Percentiles rank a stretch among this genome's conserved stretches.
Evolutionary conservation across 495 filamentous ascomycete genomes (phyloP).

Genomic region (Corynascus novoguineensis): DNA sequence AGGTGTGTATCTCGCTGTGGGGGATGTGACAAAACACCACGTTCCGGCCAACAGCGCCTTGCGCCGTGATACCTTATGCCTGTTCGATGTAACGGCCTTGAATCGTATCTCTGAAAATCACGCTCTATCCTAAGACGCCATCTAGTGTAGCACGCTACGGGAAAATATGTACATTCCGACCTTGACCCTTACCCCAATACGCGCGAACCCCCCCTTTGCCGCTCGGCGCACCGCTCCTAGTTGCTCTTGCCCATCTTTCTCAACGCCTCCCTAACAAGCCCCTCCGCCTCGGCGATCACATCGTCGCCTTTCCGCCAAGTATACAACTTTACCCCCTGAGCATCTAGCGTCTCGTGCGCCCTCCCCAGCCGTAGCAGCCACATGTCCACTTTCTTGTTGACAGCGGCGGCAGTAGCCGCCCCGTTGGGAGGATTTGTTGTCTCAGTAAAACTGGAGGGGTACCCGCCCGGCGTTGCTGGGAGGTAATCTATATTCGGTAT

Average conservation of each 20-base stretch:
- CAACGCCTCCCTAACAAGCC: conserved; percentile 42
- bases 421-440: conserved; percentile 6
- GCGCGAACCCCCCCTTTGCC: neutral
- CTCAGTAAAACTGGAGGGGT: neutral
- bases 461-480: conserved; percentile 6
- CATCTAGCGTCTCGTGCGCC: conserved; percentile 64
- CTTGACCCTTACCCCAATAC: neutral
- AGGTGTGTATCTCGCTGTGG: neutral
- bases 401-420: conserved; percentile 7
- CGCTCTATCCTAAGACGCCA: neutral
- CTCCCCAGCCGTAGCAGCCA: conserved; percentile 76
- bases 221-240: neutral
- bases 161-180: neutral
- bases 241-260: conserved; percentile 24
- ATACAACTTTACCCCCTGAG: conserved; percentile 65
- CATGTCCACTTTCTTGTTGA: conserved; percentile 74
- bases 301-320: conserved; percentile 86
- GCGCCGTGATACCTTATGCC: neutral
- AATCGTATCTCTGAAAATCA: neutral
- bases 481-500: conserved; percentile 25
- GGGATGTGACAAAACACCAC: neutral
- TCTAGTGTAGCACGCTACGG: too few species aligned
- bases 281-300: conserved; percentile 51
- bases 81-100: neutral
- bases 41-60: neutral